A percentile compares a stretch with the other conserved stretches of the same genome.
These are phyloP conservation scores for Tagetes erecta DNA, from an alignment of 129 eudicot species.

Conservation along the genomic window DNA sequence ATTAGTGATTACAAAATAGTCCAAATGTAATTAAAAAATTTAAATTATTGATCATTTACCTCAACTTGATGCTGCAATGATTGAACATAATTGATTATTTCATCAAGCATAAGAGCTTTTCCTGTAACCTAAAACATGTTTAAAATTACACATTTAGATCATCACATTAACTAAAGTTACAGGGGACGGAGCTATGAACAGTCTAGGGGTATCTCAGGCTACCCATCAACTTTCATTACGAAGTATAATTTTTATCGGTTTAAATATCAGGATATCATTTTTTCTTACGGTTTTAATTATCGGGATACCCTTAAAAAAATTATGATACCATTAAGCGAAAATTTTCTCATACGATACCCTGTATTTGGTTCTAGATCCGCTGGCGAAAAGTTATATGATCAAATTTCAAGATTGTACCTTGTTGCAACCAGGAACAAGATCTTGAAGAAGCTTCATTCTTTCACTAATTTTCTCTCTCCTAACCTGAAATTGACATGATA, in stretches of 20 bases:
- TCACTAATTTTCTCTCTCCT: slow-evolving; percentile 91
- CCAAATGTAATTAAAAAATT: neutral
- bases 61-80: slow-evolving; percentile 92
- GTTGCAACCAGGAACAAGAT: slow-evolving; percentile 97
- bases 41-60: slow-evolving; percentile 40
- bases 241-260: too few species aligned
- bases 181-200: too few species aligned
- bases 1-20: neutral
- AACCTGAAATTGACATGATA: slow-evolving; percentile 50
- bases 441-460: slow-evolving; percentile 96
- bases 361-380: too few species aligned
- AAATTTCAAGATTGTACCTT: slow-evolving; percentile 47
- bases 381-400: too few species aligned
- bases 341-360: too few species aligned
- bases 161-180: too few species aligned
- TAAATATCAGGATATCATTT: too few species aligned
- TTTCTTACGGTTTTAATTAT: too few species aligned
- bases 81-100: slow-evolving; percentile 89
- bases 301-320: too few species aligned
- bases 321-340: too few species aligned
- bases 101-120: slow-evolving; percentile 97
- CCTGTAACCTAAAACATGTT: slow-evolving; percentile 68
- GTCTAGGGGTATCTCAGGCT: too few species aligned
- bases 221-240: too few species aligned
- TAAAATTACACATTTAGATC: neutral